A percentile compares a stretch with the other conserved stretches of the same genome.
These are phyloP conservation scores for Pythium insidiosum DNA, from an alignment of 352 stramenopile species.

Conservation along the genomic window DNA sequence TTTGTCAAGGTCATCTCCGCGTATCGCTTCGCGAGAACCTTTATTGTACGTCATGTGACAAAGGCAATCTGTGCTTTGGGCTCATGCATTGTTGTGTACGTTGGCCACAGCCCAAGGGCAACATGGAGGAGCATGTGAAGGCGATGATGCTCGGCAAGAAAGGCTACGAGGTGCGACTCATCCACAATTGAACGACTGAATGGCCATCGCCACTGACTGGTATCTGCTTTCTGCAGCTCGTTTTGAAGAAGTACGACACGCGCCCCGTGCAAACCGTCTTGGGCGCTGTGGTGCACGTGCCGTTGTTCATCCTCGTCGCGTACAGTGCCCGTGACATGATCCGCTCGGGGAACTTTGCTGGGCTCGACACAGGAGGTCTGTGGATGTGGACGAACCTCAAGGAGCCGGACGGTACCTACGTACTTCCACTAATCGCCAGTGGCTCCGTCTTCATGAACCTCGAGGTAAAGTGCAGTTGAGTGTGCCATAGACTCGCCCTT, in stretches of 20 bases:
- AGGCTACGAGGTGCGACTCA: conserved; percentile 7
- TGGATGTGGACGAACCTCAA: conserved; percentile 61
- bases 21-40: conserved; percentile 68
- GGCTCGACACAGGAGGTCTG: conserved; percentile 52
- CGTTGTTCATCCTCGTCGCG: conserved; percentile 60
- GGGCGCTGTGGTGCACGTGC: conserved; percentile 57
- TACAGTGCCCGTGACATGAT: conserved; percentile 76
- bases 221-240: conserved; percentile 12
- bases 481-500: too few relatives aligned
- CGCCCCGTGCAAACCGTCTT: conserved; percentile 55
- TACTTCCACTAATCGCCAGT: conserved; percentile 43
- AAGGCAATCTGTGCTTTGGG: background rate
- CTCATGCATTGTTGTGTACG: background rate
- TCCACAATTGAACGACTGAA: background rate
- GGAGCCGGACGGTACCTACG: conserved; percentile 49
- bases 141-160: conserved; percentile 18
- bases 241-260: conserved; percentile 75
- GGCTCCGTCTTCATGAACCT: conserved; percentile 61
- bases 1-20: conserved; percentile 60
- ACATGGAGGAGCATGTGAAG: conserved; percentile 13
- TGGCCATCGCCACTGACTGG: background rate
- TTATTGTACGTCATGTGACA: conserved; percentile 28
- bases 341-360: conserved; percentile 51
- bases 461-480: too few relatives aligned
- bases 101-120: conserved; percentile 7